Conservation (phyloP, 1,139 yeast species). For the Suhomyces chickasaworum region DNA sequence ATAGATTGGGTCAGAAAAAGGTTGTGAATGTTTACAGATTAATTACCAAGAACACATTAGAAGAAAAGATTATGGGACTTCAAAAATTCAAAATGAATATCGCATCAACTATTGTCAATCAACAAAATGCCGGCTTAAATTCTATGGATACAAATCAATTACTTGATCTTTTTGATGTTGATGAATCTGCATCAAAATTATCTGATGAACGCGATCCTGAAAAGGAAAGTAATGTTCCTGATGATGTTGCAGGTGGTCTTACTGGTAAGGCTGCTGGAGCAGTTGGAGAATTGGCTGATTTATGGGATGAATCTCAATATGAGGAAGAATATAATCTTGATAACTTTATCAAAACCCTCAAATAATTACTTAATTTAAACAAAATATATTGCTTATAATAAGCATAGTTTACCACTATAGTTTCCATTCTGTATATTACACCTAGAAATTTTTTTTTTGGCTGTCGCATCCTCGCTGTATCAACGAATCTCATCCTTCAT, state of each 20-base stretch:
- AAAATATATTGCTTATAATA: background rate
- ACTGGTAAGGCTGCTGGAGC: slow-evolving; percentile 68
- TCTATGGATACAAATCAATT: slow-evolving; percentile 97
- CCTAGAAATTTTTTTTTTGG: slow-evolving; percentile 3
- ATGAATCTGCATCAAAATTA: slow-evolving; percentile 52
- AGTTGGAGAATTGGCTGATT: slow-evolving; percentile 85
- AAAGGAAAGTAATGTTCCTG: slow-evolving; percentile 41
- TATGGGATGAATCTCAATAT: slow-evolving; percentile 96
- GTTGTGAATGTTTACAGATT: slow-evolving; percentile 94
- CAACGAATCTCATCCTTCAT: background rate
- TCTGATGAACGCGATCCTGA: slow-evolving; percentile 29
- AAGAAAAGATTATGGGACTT: slow-evolving; percentile 97
- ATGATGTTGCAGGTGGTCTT: slow-evolving; percentile 63
- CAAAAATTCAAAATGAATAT: slow-evolving; percentile 97
- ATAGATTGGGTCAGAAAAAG: slow-evolving; percentile 95
- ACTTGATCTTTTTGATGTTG: slow-evolving; percentile 82
- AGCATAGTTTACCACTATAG: background rate
- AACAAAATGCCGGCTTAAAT: slow-evolving; percentile 90
- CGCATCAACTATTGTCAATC: slow-evolving; percentile 94
- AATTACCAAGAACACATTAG: slow-evolving; percentile 89
- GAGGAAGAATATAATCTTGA: slow-evolving; percentile 96
- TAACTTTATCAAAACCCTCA: slow-evolving; percentile 80
- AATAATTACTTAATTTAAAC: slow-evolving; percentile 20
- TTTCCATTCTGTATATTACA: slow-evolving; percentile 3
- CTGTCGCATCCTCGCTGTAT: slow-evolving; percentile 5